A percentile compares a stretch with the other conserved stretches of the same genome.
phyloP scores from a whole-genome alignment of 768 basidiomycete genomes.

The Coprinopsis strossmayeri region DNA sequence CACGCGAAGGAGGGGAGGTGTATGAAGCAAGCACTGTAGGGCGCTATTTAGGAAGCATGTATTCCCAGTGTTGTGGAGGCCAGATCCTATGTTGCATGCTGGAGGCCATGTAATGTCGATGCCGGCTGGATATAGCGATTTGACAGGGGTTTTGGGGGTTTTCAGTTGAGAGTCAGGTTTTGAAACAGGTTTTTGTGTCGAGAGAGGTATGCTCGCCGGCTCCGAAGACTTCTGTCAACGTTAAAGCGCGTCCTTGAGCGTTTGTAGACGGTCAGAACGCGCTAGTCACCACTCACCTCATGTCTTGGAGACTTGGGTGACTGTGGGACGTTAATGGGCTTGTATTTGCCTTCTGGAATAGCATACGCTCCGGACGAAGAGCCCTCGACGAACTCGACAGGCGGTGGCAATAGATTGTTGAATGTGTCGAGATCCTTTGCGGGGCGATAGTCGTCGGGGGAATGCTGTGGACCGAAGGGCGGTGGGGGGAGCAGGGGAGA shows the following conservation, averaged over 20 bases:
- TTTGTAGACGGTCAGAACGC: not conserved
- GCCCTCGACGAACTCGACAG: conserved; percentile 79
- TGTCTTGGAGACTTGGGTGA: conserved; percentile 39
- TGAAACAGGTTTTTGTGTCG: conserved; percentile 18
- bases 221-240: conserved; percentile 10
- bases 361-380: conserved; percentile 73
- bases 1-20: conserved; percentile 73
- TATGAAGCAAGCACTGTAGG: conserved; percentile 89
- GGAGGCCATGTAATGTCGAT: conserved; percentile 63
- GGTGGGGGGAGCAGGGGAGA: conserved; percentile 50
- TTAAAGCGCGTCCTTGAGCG: not conserved
- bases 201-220: conserved; percentile 13
- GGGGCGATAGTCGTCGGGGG: conserved; percentile 54
- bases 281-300: conserved; percentile 14
- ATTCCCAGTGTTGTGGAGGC: conserved; percentile 83
- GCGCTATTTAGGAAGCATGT: conserved; percentile 96
- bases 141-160: conserved; percentile 17
- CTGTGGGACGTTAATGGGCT: conserved; percentile 66
- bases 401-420: conserved; percentile 73
- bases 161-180: conserved; percentile 20
- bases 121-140: conserved; percentile 26
- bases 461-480: conserved; percentile 43
- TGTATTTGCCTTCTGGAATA: conserved; percentile 69
- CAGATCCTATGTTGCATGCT: conserved; percentile 41
- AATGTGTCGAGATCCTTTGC: conserved; percentile 69